Conservation (phyloP, 305 asterid species). For the Fraxinus platypoda region DNA sequence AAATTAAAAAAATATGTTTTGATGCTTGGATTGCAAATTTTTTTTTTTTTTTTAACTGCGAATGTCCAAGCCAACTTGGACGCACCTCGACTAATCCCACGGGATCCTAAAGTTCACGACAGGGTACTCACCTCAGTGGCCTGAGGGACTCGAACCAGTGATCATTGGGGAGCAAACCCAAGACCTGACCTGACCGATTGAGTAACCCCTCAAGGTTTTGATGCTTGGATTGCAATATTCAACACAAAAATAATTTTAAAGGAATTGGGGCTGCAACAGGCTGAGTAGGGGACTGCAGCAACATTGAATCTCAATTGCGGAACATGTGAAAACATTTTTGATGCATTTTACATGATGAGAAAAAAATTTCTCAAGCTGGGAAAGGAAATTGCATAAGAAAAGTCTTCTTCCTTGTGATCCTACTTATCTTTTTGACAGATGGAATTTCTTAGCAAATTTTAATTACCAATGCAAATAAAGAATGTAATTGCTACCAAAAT, state of each 20-base stretch:
- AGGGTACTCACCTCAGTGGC: too few species aligned
- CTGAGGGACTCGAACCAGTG: too few species aligned
- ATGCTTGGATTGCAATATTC: neutral
- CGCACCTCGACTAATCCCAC: too few species aligned
- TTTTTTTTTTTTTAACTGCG: too few species aligned
- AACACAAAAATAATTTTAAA: neutral
- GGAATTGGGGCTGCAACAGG: neutral
- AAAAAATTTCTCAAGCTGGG: neutral
- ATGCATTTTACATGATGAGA: neutral
- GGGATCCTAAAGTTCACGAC: too few species aligned
- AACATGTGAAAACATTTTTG: neutral
- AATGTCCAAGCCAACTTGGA: too few species aligned
- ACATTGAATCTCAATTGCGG: neutral
- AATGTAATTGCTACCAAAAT: neutral
- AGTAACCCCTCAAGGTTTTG: neutral
- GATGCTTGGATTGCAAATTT: neutral
- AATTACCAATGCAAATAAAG: neutral
- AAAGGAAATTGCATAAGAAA: neutral
- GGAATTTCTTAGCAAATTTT: neutral
- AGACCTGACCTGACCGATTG: too few species aligned
- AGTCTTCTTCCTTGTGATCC: neutral
- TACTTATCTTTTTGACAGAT: neutral
- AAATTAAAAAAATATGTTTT: neutral
- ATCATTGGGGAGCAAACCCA: too few species aligned
- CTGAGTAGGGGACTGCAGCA: neutral